phyloP scores from a whole-genome alignment of 169 alveolate species.

The Eimeria praecox region DNA sequence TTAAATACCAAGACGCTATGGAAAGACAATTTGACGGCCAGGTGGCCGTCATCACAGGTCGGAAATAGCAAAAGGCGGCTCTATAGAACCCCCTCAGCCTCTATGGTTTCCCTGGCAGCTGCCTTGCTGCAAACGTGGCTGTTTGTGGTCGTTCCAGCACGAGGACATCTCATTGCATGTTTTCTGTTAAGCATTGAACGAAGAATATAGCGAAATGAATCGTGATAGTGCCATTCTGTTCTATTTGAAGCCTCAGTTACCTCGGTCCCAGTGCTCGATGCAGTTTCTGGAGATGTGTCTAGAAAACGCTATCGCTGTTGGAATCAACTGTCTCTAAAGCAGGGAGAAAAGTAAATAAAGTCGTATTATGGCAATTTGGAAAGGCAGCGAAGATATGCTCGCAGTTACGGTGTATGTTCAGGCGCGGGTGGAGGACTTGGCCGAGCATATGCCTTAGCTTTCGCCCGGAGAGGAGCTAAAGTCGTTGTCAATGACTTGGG shows the following conservation, averaged over 20 bases:
- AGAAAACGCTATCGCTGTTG: neutral
- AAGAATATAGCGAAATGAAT: too few species aligned
- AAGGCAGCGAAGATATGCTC: neutral
- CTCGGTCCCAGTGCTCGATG: neutral
- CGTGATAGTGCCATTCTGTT: neutral
- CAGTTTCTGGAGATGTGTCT: too few species aligned
- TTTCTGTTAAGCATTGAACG: too few species aligned
- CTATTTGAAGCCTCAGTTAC: neutral
- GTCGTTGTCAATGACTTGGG: constrained; percentile 94
- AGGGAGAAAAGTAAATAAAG: neutral
- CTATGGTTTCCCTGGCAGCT: too few species aligned
- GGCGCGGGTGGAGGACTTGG: constrained; percentile 95
- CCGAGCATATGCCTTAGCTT: constrained; percentile 90
- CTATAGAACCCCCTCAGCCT: neutral
- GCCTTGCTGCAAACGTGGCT: too few species aligned
- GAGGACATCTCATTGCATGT: neutral
- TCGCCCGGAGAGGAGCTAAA: constrained; percentile 93
- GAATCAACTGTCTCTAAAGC: neutral
- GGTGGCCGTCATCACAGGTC: constrained; percentile 85
- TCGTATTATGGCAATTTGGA: neutral
- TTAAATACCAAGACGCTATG: constrained; percentile 28
- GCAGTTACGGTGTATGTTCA: neutral
- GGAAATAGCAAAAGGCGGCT: neutral
- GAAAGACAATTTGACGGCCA: constrained; percentile 87
- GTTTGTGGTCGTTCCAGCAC: neutral